Percentiles rank a stretch among this genome's conserved stretches.
Conservation (phyloP, 2,329 filamentous ascomycete species). For the Malbranchea zuffiana region DNA sequence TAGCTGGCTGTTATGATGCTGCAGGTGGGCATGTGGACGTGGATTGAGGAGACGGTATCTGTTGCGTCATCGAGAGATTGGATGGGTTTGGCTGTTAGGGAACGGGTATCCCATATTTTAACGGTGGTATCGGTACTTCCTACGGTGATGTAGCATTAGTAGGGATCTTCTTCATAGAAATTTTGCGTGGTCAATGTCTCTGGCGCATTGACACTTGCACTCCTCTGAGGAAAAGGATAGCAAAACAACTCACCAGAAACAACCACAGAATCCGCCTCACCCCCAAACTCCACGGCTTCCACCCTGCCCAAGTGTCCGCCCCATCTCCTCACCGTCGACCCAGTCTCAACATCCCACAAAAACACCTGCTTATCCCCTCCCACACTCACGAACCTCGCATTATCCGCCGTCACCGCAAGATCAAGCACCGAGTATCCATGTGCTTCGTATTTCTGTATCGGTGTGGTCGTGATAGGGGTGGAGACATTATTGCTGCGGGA, state of each 20-base stretch:
- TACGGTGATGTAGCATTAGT: slow-evolving; percentile 12
- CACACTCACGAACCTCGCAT: slow-evolving; percentile 72
- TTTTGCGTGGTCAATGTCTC: too few species aligned
- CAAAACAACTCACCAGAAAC: slow-evolving; percentile 46
- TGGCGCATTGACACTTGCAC: background rate
- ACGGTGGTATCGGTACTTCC: slow-evolving; percentile 36
- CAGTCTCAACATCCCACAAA: slow-evolving; percentile 83
- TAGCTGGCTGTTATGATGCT: slow-evolving; percentile 65
- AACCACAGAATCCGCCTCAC: slow-evolving; percentile 61
- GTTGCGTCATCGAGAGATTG: slow-evolving; percentile 33
- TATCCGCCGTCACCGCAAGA: slow-evolving; percentile 60
- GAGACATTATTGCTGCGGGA: slow-evolving; percentile 18
- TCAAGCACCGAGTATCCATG: slow-evolving; percentile 90
- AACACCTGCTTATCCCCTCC: slow-evolving; percentile 88
- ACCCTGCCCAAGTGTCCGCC: slow-evolving; percentile 60
- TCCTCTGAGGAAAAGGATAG: too few species aligned
- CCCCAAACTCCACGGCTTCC: slow-evolving; percentile 69
- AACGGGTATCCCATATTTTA: slow-evolving; percentile 34
- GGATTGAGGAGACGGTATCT: slow-evolving; percentile 33
- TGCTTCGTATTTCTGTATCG: slow-evolving; percentile 79
- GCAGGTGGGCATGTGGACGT: slow-evolving; percentile 30
- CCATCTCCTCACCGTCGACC: slow-evolving; percentile 66
- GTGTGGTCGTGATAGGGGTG: slow-evolving; percentile 31
- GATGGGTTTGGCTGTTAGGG: slow-evolving; percentile 32
- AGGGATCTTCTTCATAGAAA: background rate